These are phyloP conservation scores for Golubevia pallescens DNA, from an alignment of 1,284 basidiomycete species.

Conservation along the genomic window DNA sequence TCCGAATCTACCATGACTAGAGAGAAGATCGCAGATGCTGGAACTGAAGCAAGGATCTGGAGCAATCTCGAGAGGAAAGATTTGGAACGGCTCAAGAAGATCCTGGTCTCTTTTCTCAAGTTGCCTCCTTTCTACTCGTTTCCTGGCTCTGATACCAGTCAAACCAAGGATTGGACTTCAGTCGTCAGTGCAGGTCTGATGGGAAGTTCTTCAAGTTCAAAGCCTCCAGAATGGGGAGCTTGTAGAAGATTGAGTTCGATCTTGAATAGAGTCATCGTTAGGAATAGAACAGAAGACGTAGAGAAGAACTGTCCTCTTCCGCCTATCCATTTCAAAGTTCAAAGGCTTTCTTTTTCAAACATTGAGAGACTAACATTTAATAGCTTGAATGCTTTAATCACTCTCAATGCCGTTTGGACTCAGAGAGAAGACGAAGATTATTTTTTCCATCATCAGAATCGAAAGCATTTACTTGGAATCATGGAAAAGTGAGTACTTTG, in stretches of 20 bases:
- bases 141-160: neutral
- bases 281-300: conserved; percentile 22
- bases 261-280: conserved; percentile 20
- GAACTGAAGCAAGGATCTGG: conserved; percentile 9
- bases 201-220: too few species aligned
- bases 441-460: conserved; percentile 23
- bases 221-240: conserved; percentile 11
- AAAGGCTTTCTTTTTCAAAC: too few species aligned
- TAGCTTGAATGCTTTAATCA: conserved; percentile 17
- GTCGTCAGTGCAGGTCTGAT: conserved; percentile 1
- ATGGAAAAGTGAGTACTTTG: conserved; percentile 19
- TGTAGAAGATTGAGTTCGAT: conserved; percentile 16
- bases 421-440: conserved; percentile 20
- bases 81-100: conserved; percentile 16
- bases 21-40: neutral
- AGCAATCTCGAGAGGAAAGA: conserved; percentile 19
- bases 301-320: conserved; percentile 22
- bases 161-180: conserved; percentile 13
- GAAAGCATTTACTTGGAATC: conserved; percentile 11
- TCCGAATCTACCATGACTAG: neutral
- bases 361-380: conserved; percentile 23
- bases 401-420: conserved; percentile 18
- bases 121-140: conserved; percentile 8
- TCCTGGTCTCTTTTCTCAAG: conserved; percentile 19
- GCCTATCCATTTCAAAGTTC: conserved; percentile 4